phyloP scores from a whole-genome alignment of 2,329 filamentous ascomycete species.

The Plenodomus tracheiphilus region DNA sequence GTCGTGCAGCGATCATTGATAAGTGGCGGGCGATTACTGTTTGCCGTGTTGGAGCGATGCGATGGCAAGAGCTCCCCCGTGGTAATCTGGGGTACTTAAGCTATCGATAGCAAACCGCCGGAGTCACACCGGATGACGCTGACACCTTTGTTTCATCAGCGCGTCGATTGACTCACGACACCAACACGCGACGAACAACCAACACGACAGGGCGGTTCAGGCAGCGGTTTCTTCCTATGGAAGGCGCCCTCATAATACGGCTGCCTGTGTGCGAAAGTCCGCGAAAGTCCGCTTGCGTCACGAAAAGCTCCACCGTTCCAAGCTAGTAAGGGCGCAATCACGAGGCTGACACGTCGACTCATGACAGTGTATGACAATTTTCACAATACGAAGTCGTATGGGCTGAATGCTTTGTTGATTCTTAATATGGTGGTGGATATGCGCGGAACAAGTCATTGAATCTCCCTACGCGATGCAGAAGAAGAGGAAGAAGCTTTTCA shows the following conservation, averaged over 20 bases:
- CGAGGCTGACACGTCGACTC: slow-evolving; percentile 11
- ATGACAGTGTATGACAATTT: neutral
- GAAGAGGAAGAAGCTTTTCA: neutral
- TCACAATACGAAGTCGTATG: no score
- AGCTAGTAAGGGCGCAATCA: slow-evolving; percentile 25
- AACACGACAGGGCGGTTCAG: neutral
- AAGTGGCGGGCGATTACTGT: slow-evolving; percentile 17
- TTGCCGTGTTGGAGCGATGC: slow-evolving; percentile 14
- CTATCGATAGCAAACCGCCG: slow-evolving; percentile 16
- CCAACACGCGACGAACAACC: neutral
- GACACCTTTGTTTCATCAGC: neutral
- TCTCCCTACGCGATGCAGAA: neutral
- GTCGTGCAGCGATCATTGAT: slow-evolving; percentile 34
- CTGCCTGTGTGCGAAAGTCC: neutral
- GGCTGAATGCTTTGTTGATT: no score
- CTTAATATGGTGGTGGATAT: no score
- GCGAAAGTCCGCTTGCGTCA: neutral
- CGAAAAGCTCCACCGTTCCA: neutral
- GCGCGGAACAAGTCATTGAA: neutral
- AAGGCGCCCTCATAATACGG: slow-evolving; percentile 6
- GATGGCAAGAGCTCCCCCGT: slow-evolving; percentile 1
- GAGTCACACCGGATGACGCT: slow-evolving; percentile 17
- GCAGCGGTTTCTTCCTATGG: neutral
- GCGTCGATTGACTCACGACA: slow-evolving; percentile 16
- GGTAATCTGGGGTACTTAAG: slow-evolving; percentile 19